Evolutionary conservation across 75 land plant species (phyloP).

Genomic region (Selaginella moellendorffii): DNA sequence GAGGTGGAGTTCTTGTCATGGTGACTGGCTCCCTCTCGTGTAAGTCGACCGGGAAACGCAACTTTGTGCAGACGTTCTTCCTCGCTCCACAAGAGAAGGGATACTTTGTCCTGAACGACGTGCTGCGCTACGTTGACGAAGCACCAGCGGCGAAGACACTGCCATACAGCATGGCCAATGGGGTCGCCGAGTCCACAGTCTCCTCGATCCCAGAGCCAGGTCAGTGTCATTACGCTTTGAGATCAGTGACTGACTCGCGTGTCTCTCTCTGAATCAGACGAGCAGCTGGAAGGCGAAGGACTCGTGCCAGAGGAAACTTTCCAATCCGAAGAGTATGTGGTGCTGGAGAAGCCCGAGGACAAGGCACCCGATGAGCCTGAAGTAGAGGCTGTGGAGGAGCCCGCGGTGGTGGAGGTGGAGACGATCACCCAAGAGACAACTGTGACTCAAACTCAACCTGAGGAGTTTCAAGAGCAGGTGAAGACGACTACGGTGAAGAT

Average conservation of each 20-base stretch:
- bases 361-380: slow-evolving; percentile 12
- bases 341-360: slow-evolving; percentile 17
- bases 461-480: too few species aligned
- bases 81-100: slow-evolving; percentile 66
- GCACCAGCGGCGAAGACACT: slow-evolving; percentile 21
- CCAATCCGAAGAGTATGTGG: too few species aligned
- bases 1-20: slow-evolving; percentile 44
- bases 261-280: too few species aligned
- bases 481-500: too few species aligned
- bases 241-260: too few species aligned
- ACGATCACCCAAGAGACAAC: too few species aligned
- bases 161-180: neutral
- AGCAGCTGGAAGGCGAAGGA: too few species aligned
- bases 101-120: slow-evolving; percentile 45
- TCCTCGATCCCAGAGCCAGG: neutral
- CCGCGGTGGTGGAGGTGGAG: neutral
- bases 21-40: slow-evolving; percentile 40
- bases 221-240: too few species aligned
- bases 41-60: slow-evolving; percentile 22
- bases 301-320: too few species aligned
- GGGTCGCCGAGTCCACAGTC: neutral
- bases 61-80: slow-evolving; percentile 49
- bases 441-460: too few species aligned
- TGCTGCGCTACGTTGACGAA: slow-evolving; percentile 32
- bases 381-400: slow-evolving; percentile 14